A percentile compares a stretch with the other conserved stretches of the same genome.
phyloP scores from a whole-genome alignment of 495 filamentous ascomycete genomes.

The Aspergillus sclerotiicarbonarius region DNA sequence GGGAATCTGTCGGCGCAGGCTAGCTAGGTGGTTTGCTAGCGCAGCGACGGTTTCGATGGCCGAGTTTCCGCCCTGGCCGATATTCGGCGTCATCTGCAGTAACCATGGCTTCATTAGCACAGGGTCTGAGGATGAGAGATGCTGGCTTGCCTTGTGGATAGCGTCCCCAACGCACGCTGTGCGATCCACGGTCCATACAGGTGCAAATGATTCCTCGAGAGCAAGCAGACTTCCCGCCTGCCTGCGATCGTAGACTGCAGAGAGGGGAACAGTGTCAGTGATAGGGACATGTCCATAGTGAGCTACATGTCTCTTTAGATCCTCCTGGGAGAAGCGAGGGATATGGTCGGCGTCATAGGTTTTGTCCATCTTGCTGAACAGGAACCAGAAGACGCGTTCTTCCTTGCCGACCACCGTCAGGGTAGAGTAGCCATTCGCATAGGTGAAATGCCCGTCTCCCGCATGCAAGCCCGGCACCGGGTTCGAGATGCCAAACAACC shows the following conservation, averaged over 20 bases:
- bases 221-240: neutral
- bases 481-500: slow-evolving; percentile 23
- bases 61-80: slow-evolving; percentile 9
- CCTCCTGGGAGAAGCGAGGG: neutral
- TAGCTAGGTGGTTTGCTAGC: slow-evolving; percentile 2
- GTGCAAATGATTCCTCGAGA: slow-evolving; percentile 1
- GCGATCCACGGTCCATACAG: slow-evolving; percentile 5
- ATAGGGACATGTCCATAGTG: neutral
- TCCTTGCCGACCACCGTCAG: neutral
- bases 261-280: neutral
- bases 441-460: slow-evolving; percentile 7
- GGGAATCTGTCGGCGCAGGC: neutral
- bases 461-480: slow-evolving; percentile 7
- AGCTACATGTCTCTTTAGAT: neutral
- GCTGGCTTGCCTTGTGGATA: slow-evolving; percentile 7
- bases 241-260: neutral
- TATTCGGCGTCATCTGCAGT: slow-evolving; percentile 2
- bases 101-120: too few species aligned
- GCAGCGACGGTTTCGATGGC: slow-evolving; percentile 8
- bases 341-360: neutral
- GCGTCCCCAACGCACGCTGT: slow-evolving; percentile 7
- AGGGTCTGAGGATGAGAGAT: too few species aligned
- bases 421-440: neutral
- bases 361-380: slow-evolving; percentile 4
- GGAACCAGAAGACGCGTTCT: slow-evolving; percentile 4